Evolutionary conservation across 1,139 yeast genomes (phyloP).

Genomic region (Arxiozyma telluris): DNA sequence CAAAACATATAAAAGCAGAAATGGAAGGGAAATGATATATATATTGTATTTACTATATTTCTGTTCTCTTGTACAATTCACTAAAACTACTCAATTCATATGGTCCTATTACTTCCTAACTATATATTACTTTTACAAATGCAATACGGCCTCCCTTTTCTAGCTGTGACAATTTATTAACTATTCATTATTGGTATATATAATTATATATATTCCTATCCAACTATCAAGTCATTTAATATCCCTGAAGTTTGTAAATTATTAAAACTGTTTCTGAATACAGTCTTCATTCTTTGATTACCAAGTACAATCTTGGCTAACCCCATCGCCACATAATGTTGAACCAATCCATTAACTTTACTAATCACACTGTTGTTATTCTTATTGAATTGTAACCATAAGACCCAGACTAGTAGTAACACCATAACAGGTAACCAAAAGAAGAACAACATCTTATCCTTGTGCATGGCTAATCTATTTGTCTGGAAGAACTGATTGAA

Average conservation of each 20-base stretch:
- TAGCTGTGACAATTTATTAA: too few relatives aligned
- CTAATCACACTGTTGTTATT: constrained; percentile 26
- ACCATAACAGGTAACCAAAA: constrained; percentile 77
- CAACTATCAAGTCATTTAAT: constrained; percentile 15
- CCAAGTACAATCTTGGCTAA: constrained; percentile 60
- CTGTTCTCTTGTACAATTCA: too few relatives aligned
- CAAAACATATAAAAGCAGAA: too few relatives aligned
- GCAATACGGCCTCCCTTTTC: not conserved
- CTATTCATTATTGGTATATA: too few relatives aligned
- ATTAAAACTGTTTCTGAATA: constrained; percentile 35
- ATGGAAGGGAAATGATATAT: too few relatives aligned
- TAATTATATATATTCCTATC: not conserved
- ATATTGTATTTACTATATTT: too few relatives aligned
- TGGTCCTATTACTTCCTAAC: too few relatives aligned
- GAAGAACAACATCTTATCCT: constrained; percentile 77
- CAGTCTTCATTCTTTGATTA: constrained; percentile 54
- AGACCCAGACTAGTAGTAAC: constrained; percentile 42
- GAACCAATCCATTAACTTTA: constrained; percentile 29
- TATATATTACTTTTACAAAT: too few relatives aligned
- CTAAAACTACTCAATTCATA: too few relatives aligned
- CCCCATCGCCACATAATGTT: constrained; percentile 42
- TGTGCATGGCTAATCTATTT: constrained; percentile 52
- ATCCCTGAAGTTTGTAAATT: constrained; percentile 21
- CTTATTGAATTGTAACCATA: constrained; percentile 43
- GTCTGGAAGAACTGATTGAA: constrained; percentile 49